A percentile compares a stretch with the other conserved stretches of the same genome.
These are phyloP conservation scores for Aspergillus fumigatus DNA, from an alignment of 2,329 filamentous ascomycete genomes.

Conservation along the genomic window DNA sequence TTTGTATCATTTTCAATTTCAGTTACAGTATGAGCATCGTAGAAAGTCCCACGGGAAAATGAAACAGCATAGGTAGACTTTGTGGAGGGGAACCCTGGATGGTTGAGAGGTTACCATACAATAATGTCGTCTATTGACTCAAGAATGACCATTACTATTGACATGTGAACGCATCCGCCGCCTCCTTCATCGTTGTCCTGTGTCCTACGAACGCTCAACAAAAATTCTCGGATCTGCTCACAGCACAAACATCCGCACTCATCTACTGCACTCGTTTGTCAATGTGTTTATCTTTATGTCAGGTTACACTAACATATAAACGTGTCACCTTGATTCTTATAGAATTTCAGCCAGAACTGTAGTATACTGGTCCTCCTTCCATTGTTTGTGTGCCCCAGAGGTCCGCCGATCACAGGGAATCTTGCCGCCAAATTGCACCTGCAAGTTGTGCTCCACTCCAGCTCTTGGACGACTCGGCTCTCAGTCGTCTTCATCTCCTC, in stretches of 20 bases:
- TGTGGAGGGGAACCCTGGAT: not conserved
- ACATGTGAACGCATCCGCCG: not conserved
- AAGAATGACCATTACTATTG: not conserved
- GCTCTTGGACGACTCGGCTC: not conserved
- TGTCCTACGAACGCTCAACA: not conserved
- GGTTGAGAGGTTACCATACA: not conserved
- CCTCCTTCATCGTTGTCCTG: no score
- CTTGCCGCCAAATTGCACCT: not conserved
- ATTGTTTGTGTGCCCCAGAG: not conserved
- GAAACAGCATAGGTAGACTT: not conserved
- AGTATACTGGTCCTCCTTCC: not conserved
- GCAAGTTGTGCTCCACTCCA: not conserved
- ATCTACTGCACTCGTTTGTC: not conserved
- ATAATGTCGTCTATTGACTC: not conserved
- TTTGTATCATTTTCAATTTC: no score
- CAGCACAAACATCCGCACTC: not conserved
- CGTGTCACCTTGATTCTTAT: not conserved
- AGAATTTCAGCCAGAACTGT: not conserved
- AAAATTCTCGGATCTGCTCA: not conserved
- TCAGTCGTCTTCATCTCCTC: not conserved
- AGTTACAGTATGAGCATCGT: not conserved
- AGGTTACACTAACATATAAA: not conserved
- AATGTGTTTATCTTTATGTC: not conserved
- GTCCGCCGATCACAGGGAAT: not conserved
- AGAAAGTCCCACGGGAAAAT: not conserved